phyloP scores from a whole-genome alignment of 495 filamentous ascomycete genomes.

The Hypoxylon crocopeplum region DNA sequence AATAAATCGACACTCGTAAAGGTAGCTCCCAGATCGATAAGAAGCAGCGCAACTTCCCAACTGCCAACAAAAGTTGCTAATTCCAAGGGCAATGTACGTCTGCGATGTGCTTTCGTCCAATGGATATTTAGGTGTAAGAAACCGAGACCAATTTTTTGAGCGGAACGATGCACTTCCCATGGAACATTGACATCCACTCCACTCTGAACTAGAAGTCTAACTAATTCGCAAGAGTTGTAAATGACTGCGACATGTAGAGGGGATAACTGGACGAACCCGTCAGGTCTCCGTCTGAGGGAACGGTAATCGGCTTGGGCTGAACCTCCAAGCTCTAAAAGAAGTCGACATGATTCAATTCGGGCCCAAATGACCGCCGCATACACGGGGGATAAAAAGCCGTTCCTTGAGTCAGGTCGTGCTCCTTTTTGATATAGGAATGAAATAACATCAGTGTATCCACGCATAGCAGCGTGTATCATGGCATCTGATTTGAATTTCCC shows the following conservation, averaged over 20 bases:
- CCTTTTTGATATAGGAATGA: conserved; percentile 10
- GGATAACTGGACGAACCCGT: background rate
- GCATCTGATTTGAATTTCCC: conserved; percentile 3
- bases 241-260: background rate
- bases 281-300: background rate
- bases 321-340: conserved; percentile 15
- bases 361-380: background rate
- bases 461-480: conserved; percentile 8
- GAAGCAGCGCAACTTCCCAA: conserved; percentile 1
- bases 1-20: background rate
- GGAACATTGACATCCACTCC: background rate
- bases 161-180: background rate
- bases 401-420: background rate
- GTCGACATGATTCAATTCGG: conserved; percentile 4
- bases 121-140: background rate
- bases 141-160: background rate
- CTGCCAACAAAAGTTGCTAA: background rate
- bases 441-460: conserved; percentile 13
- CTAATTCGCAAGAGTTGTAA: background rate
- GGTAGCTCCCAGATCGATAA: conserved; percentile 1
- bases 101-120: too few relatives aligned
- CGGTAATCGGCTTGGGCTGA: conserved; percentile 1
- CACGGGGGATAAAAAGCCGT: background rate
- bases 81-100: background rate
- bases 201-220: background rate